A percentile compares a stretch with the other conserved stretches of the same genome.
These are phyloP conservation scores for Pythium brachiatum DNA, from an alignment of 352 stramenopile genomes.

Conservation along the genomic window DNA sequence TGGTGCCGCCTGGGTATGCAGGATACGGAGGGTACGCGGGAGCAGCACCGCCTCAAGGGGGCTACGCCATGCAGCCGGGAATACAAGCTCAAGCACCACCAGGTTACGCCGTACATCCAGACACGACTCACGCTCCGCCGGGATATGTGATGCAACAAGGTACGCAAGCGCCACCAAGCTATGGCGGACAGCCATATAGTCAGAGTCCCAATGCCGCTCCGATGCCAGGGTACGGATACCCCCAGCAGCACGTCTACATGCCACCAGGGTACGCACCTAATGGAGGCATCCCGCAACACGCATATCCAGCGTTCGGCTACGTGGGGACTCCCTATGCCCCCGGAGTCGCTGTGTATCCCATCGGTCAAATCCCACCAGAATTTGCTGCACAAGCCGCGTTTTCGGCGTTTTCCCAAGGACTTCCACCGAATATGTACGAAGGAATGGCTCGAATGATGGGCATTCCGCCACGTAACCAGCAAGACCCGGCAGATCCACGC, in stretches of 20 bases:
- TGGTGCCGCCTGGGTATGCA: not conserved
- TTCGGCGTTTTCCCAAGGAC: slow-evolving; percentile 3
- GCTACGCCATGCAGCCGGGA: not conserved
- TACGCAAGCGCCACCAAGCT: not conserved
- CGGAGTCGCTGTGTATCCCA: slow-evolving; percentile 1
- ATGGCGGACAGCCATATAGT: not conserved
- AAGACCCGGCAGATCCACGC: slow-evolving; percentile 3
- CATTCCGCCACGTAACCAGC: not conserved
- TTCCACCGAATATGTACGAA: not conserved
- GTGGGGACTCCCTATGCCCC: not conserved
- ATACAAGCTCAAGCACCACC: not conserved
- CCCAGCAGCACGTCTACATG: not conserved
- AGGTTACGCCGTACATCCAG: not conserved
- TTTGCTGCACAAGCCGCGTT: not conserved
- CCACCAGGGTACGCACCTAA: not conserved
- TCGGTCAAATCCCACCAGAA: slow-evolving; percentile 3
- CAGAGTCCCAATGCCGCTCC: not conserved
- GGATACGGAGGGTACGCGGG: not conserved
- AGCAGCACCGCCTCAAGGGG: not conserved
- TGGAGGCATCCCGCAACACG: not conserved
- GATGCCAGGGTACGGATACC: slow-evolving; percentile 2
- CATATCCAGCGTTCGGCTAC: not conserved
- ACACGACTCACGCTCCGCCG: not conserved
- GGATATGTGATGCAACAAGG: not conserved
- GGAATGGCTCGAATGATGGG: slow-evolving; percentile 13